Base-by-base conservation (phyloP, 306 rosid species). In the Oemleria cerasiformis region DNA sequence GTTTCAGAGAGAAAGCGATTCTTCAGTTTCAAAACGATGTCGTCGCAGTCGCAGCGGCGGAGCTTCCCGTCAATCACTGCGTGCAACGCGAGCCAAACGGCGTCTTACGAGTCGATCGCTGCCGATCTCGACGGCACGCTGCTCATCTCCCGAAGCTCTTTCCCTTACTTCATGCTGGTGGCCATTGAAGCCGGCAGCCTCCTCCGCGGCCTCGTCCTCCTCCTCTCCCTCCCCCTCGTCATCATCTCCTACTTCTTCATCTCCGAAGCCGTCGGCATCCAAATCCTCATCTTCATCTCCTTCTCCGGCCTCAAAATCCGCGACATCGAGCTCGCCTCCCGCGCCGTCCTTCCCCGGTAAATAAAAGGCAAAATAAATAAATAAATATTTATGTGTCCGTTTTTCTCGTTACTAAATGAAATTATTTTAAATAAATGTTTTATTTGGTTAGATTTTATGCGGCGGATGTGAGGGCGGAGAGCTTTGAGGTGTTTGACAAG, bases 161-260 rank as follows among this genome's bases (percentile, higher is more conserved):
- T 94, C 11, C 98, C 98, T 16, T 94, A 91, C 91, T 94, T 91
- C 88, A 87, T 94, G 94, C 97, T 94, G 3, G 85, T 94, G 17
- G 98, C 98, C 72, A 82, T 94, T 10, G 98, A 94, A 82, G 98
- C 98, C 53, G 97, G 97, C 1, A 91, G 98, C 73, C 92, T 94
- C 73, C 78, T 94, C 77, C 92, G 98, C 0, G 98, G 98, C 65
- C 71, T 94, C 71, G 0, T 91, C 48, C 96, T 94, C 38, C 97
- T 94, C n/a, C 97, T 94, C 45, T 82, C 96, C 1, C 77, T 91
- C 59, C 98, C 98, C 3, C 1, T 87, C 51, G 73, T 94, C 61
- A 94, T 94, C 77, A 0, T 94, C 59, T 67, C 98, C 2, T 91
- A 94, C 74, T 80, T 94, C 77, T 94, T 94, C 82, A 15, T 94